phyloP scores from a whole-genome alignment of 371 early-diverging fungal species.

The Mucor racemosus region DNA sequence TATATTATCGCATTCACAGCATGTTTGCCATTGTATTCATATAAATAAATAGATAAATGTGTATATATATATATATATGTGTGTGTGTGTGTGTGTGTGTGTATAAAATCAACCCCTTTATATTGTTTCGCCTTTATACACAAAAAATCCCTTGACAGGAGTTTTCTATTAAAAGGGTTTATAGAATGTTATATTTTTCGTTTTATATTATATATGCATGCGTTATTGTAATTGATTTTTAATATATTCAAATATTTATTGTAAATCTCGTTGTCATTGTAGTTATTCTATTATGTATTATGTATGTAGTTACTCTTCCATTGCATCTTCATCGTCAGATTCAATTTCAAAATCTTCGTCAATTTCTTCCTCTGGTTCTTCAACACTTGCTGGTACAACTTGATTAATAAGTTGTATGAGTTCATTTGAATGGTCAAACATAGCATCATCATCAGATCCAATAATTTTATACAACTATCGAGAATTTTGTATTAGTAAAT shows the following conservation, averaged over 20 bases:
- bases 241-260: constrained; percentile 5
- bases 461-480: constrained; percentile 58
- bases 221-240: background rate
- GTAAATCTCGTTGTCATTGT: constrained; percentile 12
- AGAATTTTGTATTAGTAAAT: background rate
- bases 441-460: constrained; percentile 70
- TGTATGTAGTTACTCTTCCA: constrained; percentile 39
- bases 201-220: constrained; percentile 4
- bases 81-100: no score
- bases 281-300: constrained; percentile 6
- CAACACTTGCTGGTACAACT: constrained; percentile 51
- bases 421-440: constrained; percentile 74
- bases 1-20: no score
- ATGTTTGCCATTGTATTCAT: no score
- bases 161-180: constrained; percentile 5
- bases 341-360: constrained; percentile 43
- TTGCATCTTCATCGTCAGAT: constrained; percentile 51
- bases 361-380: constrained; percentile 44
- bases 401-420: constrained; percentile 60
- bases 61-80: no score
- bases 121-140: background rate
- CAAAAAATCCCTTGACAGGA: constrained; percentile 1
- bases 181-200: background rate
- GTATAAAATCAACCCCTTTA: background rate
- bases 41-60: no score